These are phyloP conservation scores for Pseudofabraea citricarpa DNA, from an alignment of 2,329 filamentous ascomycete species.

Conservation along the genomic window DNA sequence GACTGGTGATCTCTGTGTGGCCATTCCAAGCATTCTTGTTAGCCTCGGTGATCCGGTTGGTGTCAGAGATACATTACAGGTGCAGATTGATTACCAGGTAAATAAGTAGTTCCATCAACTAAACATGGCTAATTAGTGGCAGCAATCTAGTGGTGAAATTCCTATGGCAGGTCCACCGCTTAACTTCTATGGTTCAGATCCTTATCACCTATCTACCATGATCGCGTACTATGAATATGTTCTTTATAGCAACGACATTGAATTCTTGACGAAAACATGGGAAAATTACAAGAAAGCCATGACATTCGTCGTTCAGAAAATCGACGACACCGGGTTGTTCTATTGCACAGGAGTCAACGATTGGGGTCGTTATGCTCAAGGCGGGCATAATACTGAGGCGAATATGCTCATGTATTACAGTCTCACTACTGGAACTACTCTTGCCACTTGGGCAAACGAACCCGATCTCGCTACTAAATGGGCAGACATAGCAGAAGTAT, in stretches of 20 bases:
- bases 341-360: slow-evolving; percentile 22
- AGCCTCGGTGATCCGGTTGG: slow-evolving; percentile 48
- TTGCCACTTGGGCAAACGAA: slow-evolving; percentile 37
- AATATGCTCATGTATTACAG: slow-evolving; percentile 36
- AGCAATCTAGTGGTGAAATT: slow-evolving; percentile 30
- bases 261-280: slow-evolving; percentile 44
- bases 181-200: slow-evolving; percentile 35
- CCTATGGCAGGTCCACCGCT: slow-evolving; percentile 46
- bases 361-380: slow-evolving; percentile 24
- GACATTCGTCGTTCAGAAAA: slow-evolving; percentile 36
- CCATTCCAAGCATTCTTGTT: slow-evolving; percentile 47
- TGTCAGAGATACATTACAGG: slow-evolving; percentile 44
- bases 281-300: slow-evolving; percentile 42
- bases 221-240: slow-evolving; percentile 55
- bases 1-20: slow-evolving; percentile 57
- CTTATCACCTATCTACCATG: slow-evolving; percentile 54
- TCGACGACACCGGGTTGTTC: slow-evolving; percentile 31
- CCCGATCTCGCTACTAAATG: slow-evolving; percentile 9
- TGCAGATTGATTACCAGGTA: slow-evolving; percentile 34
- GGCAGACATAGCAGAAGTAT: slow-evolving; percentile 10
- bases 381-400: slow-evolving; percentile 24
- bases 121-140: too few relatives aligned
- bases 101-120: too few relatives aligned
- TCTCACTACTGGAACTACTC: slow-evolving; percentile 38
- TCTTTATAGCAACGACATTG: slow-evolving; percentile 47